phyloP scores from a whole-genome alignment of 1,284 basidiomycete species.

The Agaricales sp. region DNA sequence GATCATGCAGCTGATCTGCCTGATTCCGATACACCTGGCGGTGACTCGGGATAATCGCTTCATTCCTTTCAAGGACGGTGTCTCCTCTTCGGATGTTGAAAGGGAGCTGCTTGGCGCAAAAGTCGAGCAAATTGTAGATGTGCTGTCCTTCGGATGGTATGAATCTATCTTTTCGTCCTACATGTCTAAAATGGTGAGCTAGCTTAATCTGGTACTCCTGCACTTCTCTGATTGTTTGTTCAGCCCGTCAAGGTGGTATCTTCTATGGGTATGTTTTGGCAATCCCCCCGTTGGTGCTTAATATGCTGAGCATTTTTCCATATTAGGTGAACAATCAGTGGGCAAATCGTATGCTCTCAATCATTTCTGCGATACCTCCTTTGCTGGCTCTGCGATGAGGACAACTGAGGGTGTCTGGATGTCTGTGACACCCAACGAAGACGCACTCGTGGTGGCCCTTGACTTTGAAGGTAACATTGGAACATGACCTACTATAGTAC shows the following conservation, averaged over 20 bases:
- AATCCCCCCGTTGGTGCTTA: too few relatives aligned
- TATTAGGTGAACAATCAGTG: slow-evolving; percentile 44
- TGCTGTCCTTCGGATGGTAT: slow-evolving; percentile 53
- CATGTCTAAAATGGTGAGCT: slow-evolving; percentile 39
- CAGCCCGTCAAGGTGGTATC: slow-evolving; percentile 55
- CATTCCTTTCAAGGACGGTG: slow-evolving; percentile 48
- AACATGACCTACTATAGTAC: neutral
- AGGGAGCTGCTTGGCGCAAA: slow-evolving; percentile 45
- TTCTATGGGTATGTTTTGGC: slow-evolving; percentile 38
- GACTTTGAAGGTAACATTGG: slow-evolving; percentile 46
- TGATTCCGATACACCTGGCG: slow-evolving; percentile 56
- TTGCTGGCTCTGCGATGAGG: slow-evolving; percentile 57
- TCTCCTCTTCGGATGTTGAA: slow-evolving; percentile 39
- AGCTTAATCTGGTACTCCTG: slow-evolving; percentile 2
- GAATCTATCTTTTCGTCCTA: slow-evolving; percentile 56
- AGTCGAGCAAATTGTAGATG: slow-evolving; percentile 45
- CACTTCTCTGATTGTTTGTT: neutral
- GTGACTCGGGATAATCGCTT: slow-evolving; percentile 49
- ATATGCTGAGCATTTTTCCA: too few relatives aligned
- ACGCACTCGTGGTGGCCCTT: slow-evolving; percentile 43
- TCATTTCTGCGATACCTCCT: slow-evolving; percentile 53
- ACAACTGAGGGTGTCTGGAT: slow-evolving; percentile 64
- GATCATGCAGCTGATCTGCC: slow-evolving; percentile 49
- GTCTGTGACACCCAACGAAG: slow-evolving; percentile 51
- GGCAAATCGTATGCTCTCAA: slow-evolving; percentile 55